Base-by-base conservation (phyloP, 306 rosid genomes). In the Leucaena leucocephala region DNA sequence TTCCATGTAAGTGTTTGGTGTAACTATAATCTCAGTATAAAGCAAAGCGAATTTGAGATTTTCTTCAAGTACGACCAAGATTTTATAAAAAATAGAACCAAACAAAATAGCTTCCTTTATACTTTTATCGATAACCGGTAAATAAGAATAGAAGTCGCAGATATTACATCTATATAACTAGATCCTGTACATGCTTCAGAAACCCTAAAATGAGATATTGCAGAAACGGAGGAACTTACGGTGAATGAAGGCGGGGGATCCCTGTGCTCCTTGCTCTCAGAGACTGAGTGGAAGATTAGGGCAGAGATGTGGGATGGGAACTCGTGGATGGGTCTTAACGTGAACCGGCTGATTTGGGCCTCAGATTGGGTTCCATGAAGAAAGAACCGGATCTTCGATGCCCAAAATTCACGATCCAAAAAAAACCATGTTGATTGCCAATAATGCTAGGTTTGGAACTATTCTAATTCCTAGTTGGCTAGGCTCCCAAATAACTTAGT, bases 161-260 rank as follows among this genome's bases (percentile, higher is more conserved):
- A 10, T 13, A 19, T 5, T 1, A 6, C 12, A 43, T 11, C 3
- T 12, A 6, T 27, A 27, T 10, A 44, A 42, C 46, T 21, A 36
- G n/a, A 68, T 68, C 52, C 10, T 54, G 10, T 9, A 68, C 17
- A 2, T 4, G 5, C 3, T 1, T 7, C 6, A 4, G 1, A 5
- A 40, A 42, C 49, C 49, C 52, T 43, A 0, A 3, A 5, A 21
- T 19, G 38, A 4, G 36, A 43, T 11, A 4, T 11, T 3, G 35
- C 4, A 27, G 11, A 40, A 14, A 27, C 2, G 6, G 61, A 3
- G 6, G 35, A 46, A 43, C 73, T 44, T 43, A 71, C 75, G 59
- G 75, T 33, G 75, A 48, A 71, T 46, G 58, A 59, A 46, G 75
- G 59, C 39, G 59, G 55, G 52, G 39, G 38, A 21, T 68, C 73